Percentiles rank a stretch among this genome's conserved stretches.
Evolutionary conservation across 2,329 filamentous ascomycete genomes (phyloP).

Genomic region (Monilinia polystroma): DNA sequence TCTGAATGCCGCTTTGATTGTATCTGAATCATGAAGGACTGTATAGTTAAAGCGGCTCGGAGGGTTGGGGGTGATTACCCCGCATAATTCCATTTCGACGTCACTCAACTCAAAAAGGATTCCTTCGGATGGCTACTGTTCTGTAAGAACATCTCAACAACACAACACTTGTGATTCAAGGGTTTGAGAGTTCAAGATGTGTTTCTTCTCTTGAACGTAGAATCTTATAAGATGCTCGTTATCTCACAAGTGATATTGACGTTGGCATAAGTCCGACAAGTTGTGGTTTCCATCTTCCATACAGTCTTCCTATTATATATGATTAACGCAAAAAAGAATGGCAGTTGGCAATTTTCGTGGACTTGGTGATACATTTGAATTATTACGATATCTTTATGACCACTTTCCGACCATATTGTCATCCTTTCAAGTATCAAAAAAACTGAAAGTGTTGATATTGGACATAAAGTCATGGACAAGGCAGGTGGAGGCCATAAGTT

Average conservation of each 20-base stretch:
- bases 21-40: not conserved
- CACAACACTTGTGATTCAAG: not conserved
- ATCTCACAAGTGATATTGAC: not conserved
- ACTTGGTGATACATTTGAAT: too few species aligned
- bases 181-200: not conserved
- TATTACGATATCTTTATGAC: not conserved
- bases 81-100: not conserved
- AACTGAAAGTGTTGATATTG: not conserved
- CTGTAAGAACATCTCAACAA: not conserved
- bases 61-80: not conserved
- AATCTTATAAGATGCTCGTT: not conserved
- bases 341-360: not conserved
- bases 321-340: not conserved
- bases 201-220: not conserved
- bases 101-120: not conserved
- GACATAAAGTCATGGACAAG: not conserved
- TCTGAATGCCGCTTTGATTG: constrained; percentile 9
- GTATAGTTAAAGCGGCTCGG: constrained; percentile 13
- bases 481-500: not conserved
- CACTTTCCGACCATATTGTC: not conserved
- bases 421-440: not conserved
- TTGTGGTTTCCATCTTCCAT: not conserved
- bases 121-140: not conserved
- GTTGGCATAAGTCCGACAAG: not conserved
- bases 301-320: not conserved